Evolutionary conservation across 2,329 filamentous ascomycete genomes (phyloP), one percentile per base, ranked within the genome.

Genomic region (Ophiostoma sp.): DNA sequence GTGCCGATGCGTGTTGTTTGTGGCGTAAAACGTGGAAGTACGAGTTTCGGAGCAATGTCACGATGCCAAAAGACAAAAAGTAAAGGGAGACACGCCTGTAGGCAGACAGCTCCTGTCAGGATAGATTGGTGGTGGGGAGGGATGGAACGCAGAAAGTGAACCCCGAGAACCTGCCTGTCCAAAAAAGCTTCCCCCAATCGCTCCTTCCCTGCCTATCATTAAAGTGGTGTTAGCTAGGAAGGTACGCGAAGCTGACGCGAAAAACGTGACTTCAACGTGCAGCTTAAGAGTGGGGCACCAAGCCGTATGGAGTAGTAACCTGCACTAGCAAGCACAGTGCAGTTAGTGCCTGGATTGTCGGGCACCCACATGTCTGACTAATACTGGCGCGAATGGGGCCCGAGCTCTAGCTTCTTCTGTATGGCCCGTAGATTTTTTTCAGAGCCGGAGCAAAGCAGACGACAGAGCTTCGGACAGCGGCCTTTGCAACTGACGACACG

Each of bases 221-320:
- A 55, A 45, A 40, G 70, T 41, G 58, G n/a, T 47, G 49, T 49
- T 47, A 42, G 49, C 49, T 64, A 55, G 58, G 12, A 64, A 42
- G 66, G 27, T 42, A 73, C 72, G 79, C 80, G 80, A 81, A 81
- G 75, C 70, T 79, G 78, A 81, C 80, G 80, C 80, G 80, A 78
- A 71, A 74, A 76, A 72, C 75, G 77, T 80, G 78, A 79, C 77
- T 74, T 47, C 27, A 7, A 58, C 47, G 68, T 66, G 64, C 52
- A 18, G n/a, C 8, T 18, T 64, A n/a, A 5, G 27, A 27, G 62
- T 64, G 62, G 60, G 62, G 62, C 62, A 44, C 18, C 4, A 27
- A 12, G 36, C 49, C 1, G 49, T 18, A 4, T 47, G 45, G 5
- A 47, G 12, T 14, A 16, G 14, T 18, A 7, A 52, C 47, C 5